Evolutionary conservation across 495 filamentous ascomycete genomes (phyloP).

Genomic region (Halenospora varia): DNA sequence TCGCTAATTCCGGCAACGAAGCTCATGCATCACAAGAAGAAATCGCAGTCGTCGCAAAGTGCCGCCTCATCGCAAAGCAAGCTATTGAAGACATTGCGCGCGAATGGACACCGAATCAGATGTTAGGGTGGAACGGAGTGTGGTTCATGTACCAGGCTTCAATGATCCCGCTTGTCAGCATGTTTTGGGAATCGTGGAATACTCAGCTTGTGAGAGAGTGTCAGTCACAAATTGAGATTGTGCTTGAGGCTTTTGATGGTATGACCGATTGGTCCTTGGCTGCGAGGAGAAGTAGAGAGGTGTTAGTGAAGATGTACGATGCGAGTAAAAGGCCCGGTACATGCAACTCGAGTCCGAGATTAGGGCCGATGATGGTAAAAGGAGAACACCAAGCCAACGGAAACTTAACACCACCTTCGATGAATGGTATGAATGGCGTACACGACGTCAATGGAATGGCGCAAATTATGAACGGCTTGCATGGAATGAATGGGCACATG

Average conservation of each 20-base stretch:
- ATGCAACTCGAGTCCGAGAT: conserved; percentile 12
- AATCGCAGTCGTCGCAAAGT: conserved; percentile 62
- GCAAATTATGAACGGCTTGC: conserved; percentile 28
- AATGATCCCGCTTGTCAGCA: conserved; percentile 70
- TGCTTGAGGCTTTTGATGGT: conserved; percentile 62
- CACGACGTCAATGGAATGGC: conserved; percentile 13
- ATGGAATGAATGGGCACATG: conserved; percentile 29
- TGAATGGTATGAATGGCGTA: conserved; percentile 12
- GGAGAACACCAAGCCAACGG: neutral
- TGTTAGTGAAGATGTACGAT: conserved; percentile 66
- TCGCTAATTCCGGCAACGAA: conserved; percentile 55
- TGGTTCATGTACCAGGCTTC: conserved; percentile 81
- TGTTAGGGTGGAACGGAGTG: conserved; percentile 77
- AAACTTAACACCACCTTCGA: conserved; percentile 1
- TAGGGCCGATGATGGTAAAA: conserved; percentile 8
- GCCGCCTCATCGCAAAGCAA: conserved; percentile 62
- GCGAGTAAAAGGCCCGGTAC: conserved; percentile 36
- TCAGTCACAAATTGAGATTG: conserved; percentile 57
- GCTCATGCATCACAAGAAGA: conserved; percentile 63
- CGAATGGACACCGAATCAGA: conserved; percentile 67
- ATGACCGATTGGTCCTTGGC: conserved; percentile 69
- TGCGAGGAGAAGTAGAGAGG: conserved; percentile 63
- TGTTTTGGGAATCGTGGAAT: conserved; percentile 62
- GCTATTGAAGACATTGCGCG: conserved; percentile 68
- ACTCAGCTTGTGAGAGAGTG: conserved; percentile 32